Conservation (phyloP, 805 yeast genomes). For the Starmerella apicola region DNA sequence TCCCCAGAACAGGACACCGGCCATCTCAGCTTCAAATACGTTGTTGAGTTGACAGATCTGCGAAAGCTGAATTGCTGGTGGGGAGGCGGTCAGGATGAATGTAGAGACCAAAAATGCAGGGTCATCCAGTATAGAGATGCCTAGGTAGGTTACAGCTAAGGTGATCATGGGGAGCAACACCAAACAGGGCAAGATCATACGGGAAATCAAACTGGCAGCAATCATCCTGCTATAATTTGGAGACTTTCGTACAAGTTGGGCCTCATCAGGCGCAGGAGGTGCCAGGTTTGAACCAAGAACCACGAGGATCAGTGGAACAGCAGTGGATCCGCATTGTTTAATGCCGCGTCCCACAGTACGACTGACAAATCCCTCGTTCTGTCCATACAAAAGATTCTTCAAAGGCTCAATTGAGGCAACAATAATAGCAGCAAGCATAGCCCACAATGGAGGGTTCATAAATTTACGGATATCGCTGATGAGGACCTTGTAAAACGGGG, state of each 20-base stretch:
- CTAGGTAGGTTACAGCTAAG: conserved; percentile 38
- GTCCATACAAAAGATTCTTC: conserved; percentile 34
- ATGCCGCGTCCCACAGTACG: conserved; percentile 43
- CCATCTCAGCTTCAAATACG: conserved; percentile 52
- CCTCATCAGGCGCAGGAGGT: conserved; percentile 41
- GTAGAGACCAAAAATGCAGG: conserved; percentile 51
- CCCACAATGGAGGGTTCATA: conserved; percentile 57
- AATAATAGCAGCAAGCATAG: conserved; percentile 48
- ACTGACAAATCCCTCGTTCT: conserved; percentile 35
- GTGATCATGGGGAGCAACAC: conserved; percentile 44
- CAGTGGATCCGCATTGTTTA: conserved; percentile 42
- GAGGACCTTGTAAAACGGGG: conserved; percentile 3
- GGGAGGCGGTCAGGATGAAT: conserved; percentile 47
- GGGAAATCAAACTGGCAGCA: conserved; percentile 40
- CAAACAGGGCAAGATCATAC: conserved; percentile 50
- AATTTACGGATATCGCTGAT: conserved; percentile 24
- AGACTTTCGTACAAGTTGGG: conserved; percentile 12
- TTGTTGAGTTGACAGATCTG: conserved; percentile 52
- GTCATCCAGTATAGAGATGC: conserved; percentile 37
- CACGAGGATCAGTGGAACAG: conserved; percentile 49
- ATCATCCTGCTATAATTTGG: conserved; percentile 36
- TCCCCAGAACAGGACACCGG: conserved; percentile 56
- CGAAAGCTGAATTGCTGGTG: conserved; percentile 56
- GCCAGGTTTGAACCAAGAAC: conserved; percentile 50
- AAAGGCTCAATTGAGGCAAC: conserved; percentile 45